Conservation (phyloP, 495 filamentous ascomycete species). For the Penicillium taxi region DNA sequence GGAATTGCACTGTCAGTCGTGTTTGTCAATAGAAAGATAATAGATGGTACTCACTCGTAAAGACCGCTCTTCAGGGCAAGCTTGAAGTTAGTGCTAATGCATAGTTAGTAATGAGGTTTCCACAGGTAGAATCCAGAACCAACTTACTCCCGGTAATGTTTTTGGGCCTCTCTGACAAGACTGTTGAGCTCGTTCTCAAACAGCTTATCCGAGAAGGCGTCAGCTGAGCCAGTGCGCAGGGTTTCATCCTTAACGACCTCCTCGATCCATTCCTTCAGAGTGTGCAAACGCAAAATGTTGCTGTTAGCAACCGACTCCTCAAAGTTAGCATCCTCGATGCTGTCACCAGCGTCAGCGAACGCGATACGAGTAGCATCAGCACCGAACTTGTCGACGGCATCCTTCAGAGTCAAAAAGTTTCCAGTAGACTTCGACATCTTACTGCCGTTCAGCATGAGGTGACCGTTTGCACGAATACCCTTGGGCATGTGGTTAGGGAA, state of each 20-base stretch:
- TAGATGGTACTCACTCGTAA: no score
- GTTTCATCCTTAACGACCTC: slow-evolving; percentile 64
- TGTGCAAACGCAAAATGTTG: slow-evolving; percentile 78
- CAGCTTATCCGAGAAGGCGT: slow-evolving; percentile 75
- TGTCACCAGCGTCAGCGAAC: slow-evolving; percentile 90
- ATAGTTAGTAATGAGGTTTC: slow-evolving; percentile 21
- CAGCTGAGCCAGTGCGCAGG: slow-evolving; percentile 64
- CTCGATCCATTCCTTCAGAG: slow-evolving; percentile 87
- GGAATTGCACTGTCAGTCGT: no score
- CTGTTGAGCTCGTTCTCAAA: slow-evolving; percentile 92
- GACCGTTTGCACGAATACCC: slow-evolving; percentile 79
- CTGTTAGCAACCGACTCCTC: slow-evolving; percentile 90
- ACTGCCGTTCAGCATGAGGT: slow-evolving; percentile 86
- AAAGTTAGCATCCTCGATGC: slow-evolving; percentile 94
- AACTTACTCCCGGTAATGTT: slow-evolving; percentile 64
- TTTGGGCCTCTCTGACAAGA: slow-evolving; percentile 64
- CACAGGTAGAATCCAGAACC: neutral
- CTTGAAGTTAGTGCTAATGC: slow-evolving; percentile 66
- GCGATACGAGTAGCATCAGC: slow-evolving; percentile 88
- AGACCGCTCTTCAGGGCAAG: slow-evolving; percentile 81
- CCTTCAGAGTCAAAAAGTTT: slow-evolving; percentile 88
- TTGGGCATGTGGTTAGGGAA: slow-evolving; percentile 85
- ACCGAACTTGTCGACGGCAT: slow-evolving; percentile 84
- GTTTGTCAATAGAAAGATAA: no score
- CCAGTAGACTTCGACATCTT: slow-evolving; percentile 96